phyloP scores from a whole-genome alignment of 108 stramenopile species.

The Discostella stelligeroides region DNA sequence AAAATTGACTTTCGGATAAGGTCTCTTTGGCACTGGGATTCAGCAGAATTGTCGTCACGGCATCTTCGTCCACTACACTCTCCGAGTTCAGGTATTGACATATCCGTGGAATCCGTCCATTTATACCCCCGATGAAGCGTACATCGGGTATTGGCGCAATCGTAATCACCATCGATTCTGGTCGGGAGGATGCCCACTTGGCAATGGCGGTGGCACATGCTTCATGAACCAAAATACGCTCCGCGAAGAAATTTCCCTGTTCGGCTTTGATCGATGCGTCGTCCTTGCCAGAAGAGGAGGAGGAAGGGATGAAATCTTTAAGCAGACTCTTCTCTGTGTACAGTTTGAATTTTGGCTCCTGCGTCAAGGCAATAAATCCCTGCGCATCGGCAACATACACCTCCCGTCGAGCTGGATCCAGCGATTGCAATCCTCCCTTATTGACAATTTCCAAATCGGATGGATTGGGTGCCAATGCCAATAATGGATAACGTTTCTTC shows the following conservation, averaged over 20 bases:
- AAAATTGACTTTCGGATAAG: constrained; percentile 60
- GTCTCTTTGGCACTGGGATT: constrained; percentile 84
- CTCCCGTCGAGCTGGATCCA: constrained; percentile 58
- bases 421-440: constrained; percentile 63
- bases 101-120: constrained; percentile 78
- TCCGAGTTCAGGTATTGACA: constrained; percentile 42
- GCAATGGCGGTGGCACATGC: constrained; percentile 69
- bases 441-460: constrained; percentile 61
- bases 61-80: constrained; percentile 61
- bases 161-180: constrained; percentile 61
- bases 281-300: constrained; percentile 2
- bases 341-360: constrained; percentile 74
- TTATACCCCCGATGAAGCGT: constrained; percentile 72
- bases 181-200: constrained; percentile 56
- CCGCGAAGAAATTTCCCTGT: constrained; percentile 70
- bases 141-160: constrained; percentile 70
- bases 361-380: constrained; percentile 76
- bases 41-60: constrained; percentile 81
- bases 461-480: constrained; percentile 69
- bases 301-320: constrained; percentile 64
- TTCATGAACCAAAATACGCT: constrained; percentile 80
- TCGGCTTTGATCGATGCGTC: constrained; percentile 35
- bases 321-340: constrained; percentile 80
- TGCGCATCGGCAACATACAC: constrained; percentile 72
- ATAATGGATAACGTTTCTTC: constrained; percentile 40